Conservation (phyloP, 2,329 filamentous ascomycete species). For the Talaromyces amestolkiae region DNA sequence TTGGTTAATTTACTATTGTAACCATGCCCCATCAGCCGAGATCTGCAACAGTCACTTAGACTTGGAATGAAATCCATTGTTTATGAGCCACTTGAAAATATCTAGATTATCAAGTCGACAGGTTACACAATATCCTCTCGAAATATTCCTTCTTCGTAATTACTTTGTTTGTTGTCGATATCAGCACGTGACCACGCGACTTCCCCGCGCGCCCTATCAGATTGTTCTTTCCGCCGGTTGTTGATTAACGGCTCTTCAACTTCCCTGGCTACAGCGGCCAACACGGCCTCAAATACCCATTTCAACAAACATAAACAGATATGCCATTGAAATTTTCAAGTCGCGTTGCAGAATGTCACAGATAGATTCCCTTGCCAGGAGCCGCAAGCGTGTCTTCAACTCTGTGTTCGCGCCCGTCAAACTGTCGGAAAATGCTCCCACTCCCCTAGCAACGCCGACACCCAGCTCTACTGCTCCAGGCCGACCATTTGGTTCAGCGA, state of each 20-base stretch:
- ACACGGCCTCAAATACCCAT: neutral
- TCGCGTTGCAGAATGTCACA: slow-evolving; percentile 26
- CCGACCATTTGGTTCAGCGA: slow-evolving; percentile 20
- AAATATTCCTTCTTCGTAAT: neutral
- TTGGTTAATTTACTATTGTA: neutral
- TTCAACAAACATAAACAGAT: neutral
- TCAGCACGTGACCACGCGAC: slow-evolving; percentile 19
- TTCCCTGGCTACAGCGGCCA: neutral
- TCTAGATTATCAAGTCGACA: too few species aligned
- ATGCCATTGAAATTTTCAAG: slow-evolving; percentile 19
- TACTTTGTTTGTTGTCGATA: neutral
- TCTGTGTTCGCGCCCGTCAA: slow-evolving; percentile 45
- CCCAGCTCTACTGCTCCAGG: slow-evolving; percentile 23
- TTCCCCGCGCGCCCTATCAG: slow-evolving; percentile 12
- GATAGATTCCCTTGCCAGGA: slow-evolving; percentile 24
- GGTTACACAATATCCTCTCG: neutral
- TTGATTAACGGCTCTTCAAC: neutral
- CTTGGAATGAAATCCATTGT: neutral
- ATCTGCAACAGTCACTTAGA: neutral
- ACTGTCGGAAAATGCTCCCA: slow-evolving; percentile 33
- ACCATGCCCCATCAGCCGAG: slow-evolving; percentile 3
- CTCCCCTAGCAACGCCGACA: slow-evolving; percentile 26
- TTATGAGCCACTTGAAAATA: neutral
- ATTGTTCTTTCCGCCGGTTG: neutral
- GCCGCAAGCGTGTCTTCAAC: slow-evolving; percentile 43